These are phyloP conservation scores for Aleurites moluccanus DNA, from an alignment of 441 rosid species.

Conservation along the genomic window DNA sequence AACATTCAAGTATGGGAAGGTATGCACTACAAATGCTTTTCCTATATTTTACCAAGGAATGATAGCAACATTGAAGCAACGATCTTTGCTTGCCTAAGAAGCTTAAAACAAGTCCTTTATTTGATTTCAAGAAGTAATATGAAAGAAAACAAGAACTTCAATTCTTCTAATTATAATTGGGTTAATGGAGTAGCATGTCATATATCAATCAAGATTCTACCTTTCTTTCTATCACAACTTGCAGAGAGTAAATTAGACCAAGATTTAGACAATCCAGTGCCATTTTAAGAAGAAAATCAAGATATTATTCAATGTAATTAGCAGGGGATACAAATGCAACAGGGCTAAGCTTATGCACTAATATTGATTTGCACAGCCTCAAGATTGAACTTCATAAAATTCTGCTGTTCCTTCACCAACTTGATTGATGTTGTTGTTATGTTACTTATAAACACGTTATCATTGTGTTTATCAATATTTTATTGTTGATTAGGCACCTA, in stretches of 20 bases:
- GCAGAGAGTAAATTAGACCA: not conserved
- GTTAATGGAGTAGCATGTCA: not conserved
- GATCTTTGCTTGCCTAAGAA: constrained; percentile 6
- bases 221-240: not conserved
- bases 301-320: not conserved
- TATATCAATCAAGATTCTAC: not conserved
- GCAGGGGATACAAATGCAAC: not conserved
- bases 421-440: too few relatives aligned
- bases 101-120: not conserved
- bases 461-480: too few relatives aligned
- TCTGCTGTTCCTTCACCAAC: not conserved
- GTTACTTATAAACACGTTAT: not conserved
- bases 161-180: not conserved
- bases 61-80: constrained; percentile 5
- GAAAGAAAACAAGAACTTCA: not conserved
- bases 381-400: not conserved
- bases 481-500: too few relatives aligned
- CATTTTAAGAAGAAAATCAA: not conserved
- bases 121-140: not conserved
- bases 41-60: not conserved
- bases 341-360: not conserved
- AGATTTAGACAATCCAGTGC: not conserved
- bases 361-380: not conserved
- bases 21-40: constrained; percentile 1
- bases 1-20: constrained; percentile 9